Base-by-base conservation (phyloP, 768 basidiomycete genomes). In the Boletellus ananiceps region DNA sequence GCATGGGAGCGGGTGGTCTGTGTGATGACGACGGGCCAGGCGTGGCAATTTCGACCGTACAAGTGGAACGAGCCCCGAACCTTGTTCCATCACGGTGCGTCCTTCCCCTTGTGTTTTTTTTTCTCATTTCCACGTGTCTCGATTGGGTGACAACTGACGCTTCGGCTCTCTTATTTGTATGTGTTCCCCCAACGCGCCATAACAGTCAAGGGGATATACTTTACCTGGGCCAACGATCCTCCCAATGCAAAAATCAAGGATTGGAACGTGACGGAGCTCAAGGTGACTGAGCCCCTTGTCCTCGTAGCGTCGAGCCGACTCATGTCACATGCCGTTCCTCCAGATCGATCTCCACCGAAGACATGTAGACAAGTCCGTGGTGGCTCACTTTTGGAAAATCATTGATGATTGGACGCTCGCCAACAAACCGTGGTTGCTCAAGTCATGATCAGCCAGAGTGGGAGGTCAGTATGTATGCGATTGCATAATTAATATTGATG, bases 1-100 rank as follows among this genome's bases (percentile, higher is more conserved):
- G 88, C 92, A 2, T 97, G 95, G 94, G 93, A 97, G 48, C 81
- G 95, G 33, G 96, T 99, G 5, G 86, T 96, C 4, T 96, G 94
- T 57, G 95, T 99, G 14, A 86, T 96, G 83, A 98, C 96, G 8
- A 99, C 96, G 0, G 96, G 96, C 1, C 95, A 98, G 58, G 86
- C 88, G 29, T 97, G 96, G 96, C 96, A 99, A 65, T 99, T 99
- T 71, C 77, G 85, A 49, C 87, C 90, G 15, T 98, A 98, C 72
- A 94, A 95, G 65, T 99, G 95, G 95, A 84, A 78, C 43, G 93
- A 98, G 61, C 96, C 96, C 1, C 82, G 83, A 51, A 79, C 87
- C 44, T 69, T 99, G 23, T 98, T 99, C 70, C 89, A 96, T 63
- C 88, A 98, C 61, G 93, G 94, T 95, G 56, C 40, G 74, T 4